phyloP scores from a whole-genome alignment of 345 rosid genomes.

The Theobroma cacao region DNA sequence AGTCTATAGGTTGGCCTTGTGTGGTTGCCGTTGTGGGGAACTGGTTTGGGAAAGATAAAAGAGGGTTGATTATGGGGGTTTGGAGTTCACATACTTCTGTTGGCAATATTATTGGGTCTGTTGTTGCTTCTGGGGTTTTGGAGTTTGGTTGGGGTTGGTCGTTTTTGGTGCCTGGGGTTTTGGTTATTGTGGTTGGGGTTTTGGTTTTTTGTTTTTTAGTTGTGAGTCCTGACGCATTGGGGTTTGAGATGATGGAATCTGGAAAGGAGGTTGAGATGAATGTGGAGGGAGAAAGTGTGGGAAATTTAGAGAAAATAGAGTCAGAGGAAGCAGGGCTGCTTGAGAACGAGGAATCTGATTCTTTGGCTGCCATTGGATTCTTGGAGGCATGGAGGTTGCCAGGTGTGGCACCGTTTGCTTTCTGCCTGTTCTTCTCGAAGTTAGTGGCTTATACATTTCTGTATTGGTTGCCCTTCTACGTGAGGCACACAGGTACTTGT shows the following conservation, averaged over 20 bases:
- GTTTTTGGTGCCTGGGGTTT: slow-evolving; percentile 66
- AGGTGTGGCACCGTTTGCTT: slow-evolving; percentile 76
- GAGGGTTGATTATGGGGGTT: slow-evolving; percentile 90
- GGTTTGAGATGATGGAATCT: slow-evolving; percentile 32
- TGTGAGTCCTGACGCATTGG: slow-evolving; percentile 72
- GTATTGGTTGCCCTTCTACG: slow-evolving; percentile 90
- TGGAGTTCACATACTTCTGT: slow-evolving; percentile 91
- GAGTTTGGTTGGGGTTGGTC: slow-evolving; percentile 99
- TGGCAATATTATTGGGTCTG: slow-evolving; percentile 83
- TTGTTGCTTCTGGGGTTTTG: slow-evolving; percentile 67
- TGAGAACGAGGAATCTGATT: slow-evolving; percentile 25
- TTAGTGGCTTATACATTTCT: slow-evolving; percentile 92
- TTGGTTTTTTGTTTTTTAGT: slow-evolving; percentile 67
- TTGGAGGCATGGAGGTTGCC: slow-evolving; percentile 92
- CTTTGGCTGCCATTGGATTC: slow-evolving; percentile 68
- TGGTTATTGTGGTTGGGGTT: slow-evolving; percentile 57
- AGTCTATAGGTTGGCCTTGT: slow-evolving; percentile 98
- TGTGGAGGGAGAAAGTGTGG: slow-evolving; percentile 27
- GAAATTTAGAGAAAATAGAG: slow-evolving; percentile 43
- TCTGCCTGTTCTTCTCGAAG: slow-evolving; percentile 90
- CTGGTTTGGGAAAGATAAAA: slow-evolving; percentile 87
- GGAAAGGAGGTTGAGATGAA: slow-evolving; percentile 62
- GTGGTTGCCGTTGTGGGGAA: slow-evolving; percentile 90
- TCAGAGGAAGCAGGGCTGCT: slow-evolving; percentile 57
- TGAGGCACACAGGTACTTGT: slow-evolving; percentile 73